These are phyloP conservation scores for Fusarium veterinarium DNA, from an alignment of 2,329 filamentous ascomycete species.

Conservation along the genomic window DNA sequence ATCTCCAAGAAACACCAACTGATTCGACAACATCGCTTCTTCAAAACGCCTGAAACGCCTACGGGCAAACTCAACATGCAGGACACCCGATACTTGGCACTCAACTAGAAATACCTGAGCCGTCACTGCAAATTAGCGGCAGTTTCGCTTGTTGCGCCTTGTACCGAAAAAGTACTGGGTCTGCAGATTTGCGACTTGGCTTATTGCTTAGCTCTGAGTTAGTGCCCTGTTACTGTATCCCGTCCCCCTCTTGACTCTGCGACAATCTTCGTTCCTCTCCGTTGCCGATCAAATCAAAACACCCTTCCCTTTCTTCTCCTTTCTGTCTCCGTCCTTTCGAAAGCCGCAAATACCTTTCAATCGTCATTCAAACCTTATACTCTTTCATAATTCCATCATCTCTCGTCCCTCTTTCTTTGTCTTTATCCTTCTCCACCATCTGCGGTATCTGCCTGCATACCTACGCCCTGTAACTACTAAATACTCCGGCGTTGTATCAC, in stretches of 20 bases:
- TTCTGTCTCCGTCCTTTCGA: conserved; percentile 1
- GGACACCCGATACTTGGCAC: conserved; percentile 17
- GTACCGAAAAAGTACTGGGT: conserved; percentile 27
- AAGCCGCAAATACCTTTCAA: conserved; percentile 21
- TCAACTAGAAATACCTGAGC: conserved; percentile 17
- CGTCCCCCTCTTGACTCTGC: conserved; percentile 19
- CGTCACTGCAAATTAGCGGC: conserved; percentile 1
- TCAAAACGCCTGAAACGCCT: conserved; percentile 37
- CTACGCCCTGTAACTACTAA: neutral
- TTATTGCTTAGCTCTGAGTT: conserved; percentile 41
- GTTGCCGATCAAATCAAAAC: conserved; percentile 40
- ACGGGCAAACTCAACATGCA: conserved; percentile 13
- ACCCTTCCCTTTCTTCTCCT: conserved; percentile 9
- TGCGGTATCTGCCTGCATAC: neutral
- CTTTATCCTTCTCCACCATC: neutral
- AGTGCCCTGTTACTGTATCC: conserved; percentile 2
- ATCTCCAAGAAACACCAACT: conserved; percentile 29
- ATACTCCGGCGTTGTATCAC: neutral
- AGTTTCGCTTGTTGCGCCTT: conserved; percentile 2
- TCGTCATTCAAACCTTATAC: conserved; percentile 14
- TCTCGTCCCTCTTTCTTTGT: neutral
- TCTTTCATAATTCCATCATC: conserved; percentile 7
- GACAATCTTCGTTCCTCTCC: conserved; percentile 32
- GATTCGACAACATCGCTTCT: conserved; percentile 31
- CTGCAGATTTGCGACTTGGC: conserved; percentile 45